phyloP scores from a whole-genome alignment of 805 yeast genomes.

The Lachancea nothofagi region DNA sequence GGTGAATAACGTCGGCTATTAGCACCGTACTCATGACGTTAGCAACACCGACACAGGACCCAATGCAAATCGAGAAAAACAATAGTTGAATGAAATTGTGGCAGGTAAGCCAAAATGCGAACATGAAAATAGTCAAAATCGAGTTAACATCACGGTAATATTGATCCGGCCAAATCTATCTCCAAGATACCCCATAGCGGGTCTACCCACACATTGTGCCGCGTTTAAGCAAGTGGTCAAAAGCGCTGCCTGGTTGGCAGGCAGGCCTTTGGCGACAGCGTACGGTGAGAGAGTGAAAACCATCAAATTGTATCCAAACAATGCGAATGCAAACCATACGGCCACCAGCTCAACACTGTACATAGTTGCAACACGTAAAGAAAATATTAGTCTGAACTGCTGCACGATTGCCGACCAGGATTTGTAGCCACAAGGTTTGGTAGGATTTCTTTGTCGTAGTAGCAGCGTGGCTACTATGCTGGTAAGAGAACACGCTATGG shows the following conservation, averaged over 20 bases:
- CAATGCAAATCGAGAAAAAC: slow-evolving; percentile 40
- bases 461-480: too few species aligned
- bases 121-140: slow-evolving; percentile 36
- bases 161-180: slow-evolving; percentile 45
- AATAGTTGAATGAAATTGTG: slow-evolving; percentile 37
- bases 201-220: slow-evolving; percentile 46
- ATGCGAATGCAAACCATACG: slow-evolving; percentile 35
- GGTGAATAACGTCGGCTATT: slow-evolving; percentile 38
- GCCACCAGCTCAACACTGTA: slow-evolving; percentile 34
- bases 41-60: slow-evolving; percentile 43
- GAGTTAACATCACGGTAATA: slow-evolving; percentile 36
- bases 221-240: slow-evolving; percentile 43
- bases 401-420: slow-evolving; percentile 24
- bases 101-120: slow-evolving; percentile 47
- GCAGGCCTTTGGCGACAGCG: slow-evolving; percentile 43
- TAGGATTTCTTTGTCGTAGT: too few species aligned
- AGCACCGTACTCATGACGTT: slow-evolving; percentile 39
- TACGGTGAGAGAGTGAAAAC: slow-evolving; percentile 44
- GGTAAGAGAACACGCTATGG: slow-evolving; percentile 37
- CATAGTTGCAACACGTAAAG: slow-evolving; percentile 27
- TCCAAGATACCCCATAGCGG: slow-evolving; percentile 41
- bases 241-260: slow-evolving; percentile 39
- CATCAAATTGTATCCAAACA: slow-evolving; percentile 40
- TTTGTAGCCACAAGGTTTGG: too few species aligned
- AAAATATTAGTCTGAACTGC: slow-evolving; percentile 35